Evolutionary conservation across 768 basidiomycete genomes (phyloP).

Genomic region (Pulveroboletus sp.): DNA sequence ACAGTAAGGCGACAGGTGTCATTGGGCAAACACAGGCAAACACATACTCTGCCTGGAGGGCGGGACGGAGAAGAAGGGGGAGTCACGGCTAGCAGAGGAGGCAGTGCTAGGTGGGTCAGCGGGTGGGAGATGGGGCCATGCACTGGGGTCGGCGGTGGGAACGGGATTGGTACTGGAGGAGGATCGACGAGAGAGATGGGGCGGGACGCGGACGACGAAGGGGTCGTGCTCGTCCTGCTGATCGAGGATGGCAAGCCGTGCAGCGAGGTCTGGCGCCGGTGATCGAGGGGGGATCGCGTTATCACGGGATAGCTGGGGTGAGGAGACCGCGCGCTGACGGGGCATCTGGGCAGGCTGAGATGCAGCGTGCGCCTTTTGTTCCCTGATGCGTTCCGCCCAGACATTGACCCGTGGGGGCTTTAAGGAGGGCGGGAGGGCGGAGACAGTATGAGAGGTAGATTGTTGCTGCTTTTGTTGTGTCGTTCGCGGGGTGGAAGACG

Average conservation of each 20-base stretch:
- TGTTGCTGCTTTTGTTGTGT: constrained; percentile 4
- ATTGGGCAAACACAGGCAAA: constrained; percentile 12
- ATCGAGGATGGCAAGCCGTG: constrained; percentile 21
- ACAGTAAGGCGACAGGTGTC: constrained; percentile 6
- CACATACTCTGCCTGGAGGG: constrained; percentile 38
- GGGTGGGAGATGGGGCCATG: constrained; percentile 19
- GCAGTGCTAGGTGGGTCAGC: constrained; percentile 23
- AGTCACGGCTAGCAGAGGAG: constrained; percentile 36
- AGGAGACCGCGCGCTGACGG: constrained; percentile 10
- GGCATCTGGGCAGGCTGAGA: constrained; percentile 15
- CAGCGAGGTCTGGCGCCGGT: constrained; percentile 11
- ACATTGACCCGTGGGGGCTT: constrained; percentile 34
- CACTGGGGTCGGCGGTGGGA: constrained; percentile 13
- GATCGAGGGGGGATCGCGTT: constrained; percentile 19
- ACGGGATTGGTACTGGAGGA: constrained; percentile 23
- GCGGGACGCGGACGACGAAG: constrained; percentile 39
- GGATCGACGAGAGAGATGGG: constrained; percentile 29
- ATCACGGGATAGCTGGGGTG: constrained; percentile 12
- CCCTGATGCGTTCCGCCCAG: constrained; percentile 40
- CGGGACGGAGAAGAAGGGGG: constrained; percentile 25
- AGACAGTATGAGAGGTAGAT: background rate
- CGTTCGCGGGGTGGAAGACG: constrained; percentile 1
- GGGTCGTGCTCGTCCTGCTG: constrained; percentile 36
- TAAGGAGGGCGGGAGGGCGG: constrained; percentile 3
- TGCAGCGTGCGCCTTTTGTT: constrained; percentile 31